Base-by-base conservation (phyloP, 345 rosid species). In the Citrus glauca region DNA sequence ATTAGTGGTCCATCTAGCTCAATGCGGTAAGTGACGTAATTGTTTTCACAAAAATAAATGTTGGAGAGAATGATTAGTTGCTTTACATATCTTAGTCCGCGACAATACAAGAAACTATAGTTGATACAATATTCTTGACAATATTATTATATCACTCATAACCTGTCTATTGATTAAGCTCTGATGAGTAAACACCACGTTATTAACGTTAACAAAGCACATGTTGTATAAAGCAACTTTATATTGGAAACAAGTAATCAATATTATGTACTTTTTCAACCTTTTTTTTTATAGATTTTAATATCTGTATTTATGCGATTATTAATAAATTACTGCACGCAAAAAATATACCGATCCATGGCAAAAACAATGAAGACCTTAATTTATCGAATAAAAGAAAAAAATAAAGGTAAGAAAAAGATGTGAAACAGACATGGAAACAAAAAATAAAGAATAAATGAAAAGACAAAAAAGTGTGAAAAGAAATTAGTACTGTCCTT, bases 51-150 rank as follows among this genome's bases (percentile, higher is more conserved):
- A 32, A 20, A 25, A 53, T 3, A 68, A 62, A 42, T 66, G 66
- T 66, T 25, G 61, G 69, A 76, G n/a, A 72, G 72, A 79, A 67
- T 82, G 80, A 82, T 82, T 72, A 50, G 56, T 59, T 28, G 71
- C 17, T 72, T 24, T 0, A 9, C 20, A 35, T 73, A 25, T 20
- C 22, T 20, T 70, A 74, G 55, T 30, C 27, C 50, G 40, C 42
- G 57, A 63, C 35, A 70, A 74, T 68, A 64, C 65, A 45, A 13
- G 19, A 24, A 63, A 28, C 9, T 65, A 5, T 14, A 2, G 30
- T 64, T 2, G 48, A 13, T 45, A 45, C 0, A 30, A 30, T 30
- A 45, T 45, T 45, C 50, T 11, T 45, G 13, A 45, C 50, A 13
- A 11, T 13, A 45, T 45, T 45, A 45, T 45, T 3, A 45, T 3